These are phyloP conservation scores for Cicer chorassanicum DNA, from an alignment of 306 rosid species.

Conservation along the genomic window DNA sequence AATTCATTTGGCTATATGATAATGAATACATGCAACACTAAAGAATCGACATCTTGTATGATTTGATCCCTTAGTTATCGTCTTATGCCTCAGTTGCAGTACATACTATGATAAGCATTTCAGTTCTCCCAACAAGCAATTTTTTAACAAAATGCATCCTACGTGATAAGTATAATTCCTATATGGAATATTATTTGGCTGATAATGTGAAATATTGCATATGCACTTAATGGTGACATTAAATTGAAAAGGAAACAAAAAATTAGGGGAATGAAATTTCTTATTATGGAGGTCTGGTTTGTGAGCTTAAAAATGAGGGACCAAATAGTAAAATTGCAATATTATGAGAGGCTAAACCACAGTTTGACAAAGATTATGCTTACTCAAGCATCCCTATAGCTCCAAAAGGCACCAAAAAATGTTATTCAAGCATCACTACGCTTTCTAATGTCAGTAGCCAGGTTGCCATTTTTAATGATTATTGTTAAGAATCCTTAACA, in stretches of 20 bases:
- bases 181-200: not conserved
- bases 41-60: constrained; percentile 5
- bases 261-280: not conserved
- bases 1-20: constrained; percentile 28
- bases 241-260: not conserved
- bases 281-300: not conserved
- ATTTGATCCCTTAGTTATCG: constrained; percentile 19
- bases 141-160: constrained; percentile 1
- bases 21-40: constrained; percentile 6
- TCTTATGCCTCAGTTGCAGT: constrained; percentile 1
- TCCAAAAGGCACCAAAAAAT: constrained; percentile 9
- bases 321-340: not conserved
- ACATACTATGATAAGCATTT: constrained; percentile 29
- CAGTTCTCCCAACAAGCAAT: constrained; percentile 6
- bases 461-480: not conserved
- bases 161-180: not conserved
- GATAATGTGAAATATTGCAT: not conserved
- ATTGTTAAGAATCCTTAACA: constrained; percentile 17
- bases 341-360: not conserved
- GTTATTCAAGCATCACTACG: not conserved
- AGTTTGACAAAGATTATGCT: not conserved
- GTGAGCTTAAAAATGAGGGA: not conserved
- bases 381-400: not conserved
- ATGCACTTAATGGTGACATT: not conserved
- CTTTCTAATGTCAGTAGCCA: not conserved